Evolutionary conservation across 2,329 filamentous ascomycete species (phyloP), one percentile per base, ranked within the genome.

Genomic region (Meredithiella fracta): DNA sequence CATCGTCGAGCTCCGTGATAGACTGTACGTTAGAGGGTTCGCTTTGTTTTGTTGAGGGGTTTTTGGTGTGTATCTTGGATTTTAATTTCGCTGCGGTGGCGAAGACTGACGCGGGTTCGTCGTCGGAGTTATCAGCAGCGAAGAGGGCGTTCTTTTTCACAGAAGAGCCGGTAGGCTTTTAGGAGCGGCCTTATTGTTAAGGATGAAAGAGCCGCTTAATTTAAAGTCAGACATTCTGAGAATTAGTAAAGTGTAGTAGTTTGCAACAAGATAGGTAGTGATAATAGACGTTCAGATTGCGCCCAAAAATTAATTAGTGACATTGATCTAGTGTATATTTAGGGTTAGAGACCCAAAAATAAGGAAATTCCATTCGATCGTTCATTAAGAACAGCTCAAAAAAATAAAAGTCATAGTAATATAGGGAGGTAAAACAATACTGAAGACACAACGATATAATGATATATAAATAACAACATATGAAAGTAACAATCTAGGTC

Each of bases 61-160:
- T 17, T 23, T 37, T 52, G 15, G 31, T 5, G 25, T 23, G 15
- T 15, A n/a, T 11, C 31, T 34, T 34, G 29, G 11, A 11, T 34
- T 34, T 34, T 34, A 34, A 34, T 34, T 34, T 34, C 11, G 29
- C 5, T 34, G 29, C 11, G 29, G 29, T 34, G 29, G 31, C 31
- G 23, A 52, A 52, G 11, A 66, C 65, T 17, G 63, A 61, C 4
- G 64, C 44, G 14, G 63, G 62, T 49, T 76, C 76, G 55, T 78
- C 71, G 59, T 80, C 80, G 1, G 74, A 77, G 61, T 77, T 75
- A 59, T 73, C 74, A 60, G 76, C 75, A 60, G 77, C 78, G 61
- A 85, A 80, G 60, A 79, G 72, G 1, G 74, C 69, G 63, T 76
- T 80, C 61, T 73, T 69, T 62, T 73, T 78, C 62, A 73, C 77